Percentiles rank a stretch among this genome's conserved stretches.
phyloP scores from a whole-genome alignment of 2,329 filamentous ascomycete species.

The Penicillium fuscoglaucum region DNA sequence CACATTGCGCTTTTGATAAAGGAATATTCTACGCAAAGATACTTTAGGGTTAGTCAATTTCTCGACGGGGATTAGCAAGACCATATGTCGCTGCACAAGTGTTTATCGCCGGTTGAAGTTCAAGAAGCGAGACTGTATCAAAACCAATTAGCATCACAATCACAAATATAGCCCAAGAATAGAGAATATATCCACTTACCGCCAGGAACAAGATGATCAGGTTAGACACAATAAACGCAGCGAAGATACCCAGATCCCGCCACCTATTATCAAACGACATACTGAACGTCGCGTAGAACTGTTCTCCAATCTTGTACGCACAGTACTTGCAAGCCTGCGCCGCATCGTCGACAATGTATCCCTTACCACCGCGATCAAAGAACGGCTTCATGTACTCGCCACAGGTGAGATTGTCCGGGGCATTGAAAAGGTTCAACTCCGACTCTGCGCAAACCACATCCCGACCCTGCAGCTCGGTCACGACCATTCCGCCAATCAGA shows the following conservation, averaged over 20 bases:
- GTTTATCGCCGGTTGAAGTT: slow-evolving; percentile 49
- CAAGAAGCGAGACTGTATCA: slow-evolving; percentile 42
- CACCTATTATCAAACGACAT: slow-evolving; percentile 70
- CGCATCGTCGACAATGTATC: slow-evolving; percentile 68
- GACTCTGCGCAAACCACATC: slow-evolving; percentile 59
- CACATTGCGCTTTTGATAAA: neutral
- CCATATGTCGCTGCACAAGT: neutral
- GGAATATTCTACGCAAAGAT: neutral
- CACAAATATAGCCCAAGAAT: neutral
- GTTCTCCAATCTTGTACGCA: slow-evolving; percentile 73
- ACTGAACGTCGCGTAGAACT: slow-evolving; percentile 71
- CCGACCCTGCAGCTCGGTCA: slow-evolving; percentile 70
- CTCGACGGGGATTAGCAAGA: neutral
- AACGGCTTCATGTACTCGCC: slow-evolving; percentile 74
- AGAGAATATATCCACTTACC: slow-evolving; percentile 40
- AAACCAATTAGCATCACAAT: slow-evolving; percentile 13
- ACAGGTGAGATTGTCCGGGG: slow-evolving; percentile 67
- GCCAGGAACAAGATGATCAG: slow-evolving; percentile 63
- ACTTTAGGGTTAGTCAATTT: neutral
- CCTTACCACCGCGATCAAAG: slow-evolving; percentile 66
- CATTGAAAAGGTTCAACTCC: slow-evolving; percentile 69
- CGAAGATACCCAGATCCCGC: slow-evolving; percentile 78
- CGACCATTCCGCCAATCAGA: slow-evolving; percentile 76
- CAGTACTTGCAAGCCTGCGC: slow-evolving; percentile 76
- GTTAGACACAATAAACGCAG: slow-evolving; percentile 76